A percentile compares a stretch with the other conserved stretches of the same genome.
Conservation (phyloP, 1,284 basidiomycete genomes). For the Cutaneotrichosporon dermatis region DNA sequence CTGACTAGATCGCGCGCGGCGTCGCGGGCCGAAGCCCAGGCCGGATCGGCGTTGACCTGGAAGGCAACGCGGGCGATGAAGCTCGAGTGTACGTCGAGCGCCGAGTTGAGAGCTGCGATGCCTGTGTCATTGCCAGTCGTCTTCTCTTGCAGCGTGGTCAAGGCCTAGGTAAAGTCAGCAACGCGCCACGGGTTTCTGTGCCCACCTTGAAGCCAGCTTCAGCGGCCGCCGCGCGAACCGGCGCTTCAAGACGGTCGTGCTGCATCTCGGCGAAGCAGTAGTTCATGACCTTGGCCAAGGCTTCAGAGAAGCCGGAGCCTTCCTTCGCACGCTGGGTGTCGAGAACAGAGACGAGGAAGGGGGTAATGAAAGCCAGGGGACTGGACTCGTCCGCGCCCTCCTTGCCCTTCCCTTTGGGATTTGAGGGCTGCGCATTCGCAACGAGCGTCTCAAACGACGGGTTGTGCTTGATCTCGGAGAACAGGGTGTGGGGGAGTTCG, state of each 20-base stretch:
- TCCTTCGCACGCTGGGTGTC: conserved; percentile 45
- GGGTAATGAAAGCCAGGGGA: conserved; percentile 32
- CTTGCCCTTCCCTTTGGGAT: conserved; percentile 28
- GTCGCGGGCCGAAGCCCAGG: conserved; percentile 26
- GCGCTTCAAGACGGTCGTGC: conserved; percentile 60
- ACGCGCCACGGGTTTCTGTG: conserved; percentile 31
- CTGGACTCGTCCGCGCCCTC: conserved; percentile 1
- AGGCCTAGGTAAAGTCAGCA: conserved; percentile 17
- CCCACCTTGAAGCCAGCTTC: conserved; percentile 58
- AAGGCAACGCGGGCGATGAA: conserved; percentile 63
- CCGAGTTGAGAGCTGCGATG: conserved; percentile 26
- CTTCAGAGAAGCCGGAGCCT: conserved; percentile 59
- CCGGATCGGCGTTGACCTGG: conserved; percentile 24
- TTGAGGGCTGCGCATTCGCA: conserved; percentile 24
- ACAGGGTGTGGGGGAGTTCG: conserved; percentile 60
- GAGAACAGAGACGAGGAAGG: conserved; percentile 33
- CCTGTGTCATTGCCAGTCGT: conserved; percentile 8
- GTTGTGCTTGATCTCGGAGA: conserved; percentile 79
- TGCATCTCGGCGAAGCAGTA: conserved; percentile 73
- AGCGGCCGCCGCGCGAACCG: conserved; percentile 59
- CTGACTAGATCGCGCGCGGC: conserved; percentile 44
- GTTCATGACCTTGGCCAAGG: conserved; percentile 64
- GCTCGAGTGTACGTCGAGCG: conserved; percentile 44
- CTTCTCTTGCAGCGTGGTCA: conserved; percentile 16
- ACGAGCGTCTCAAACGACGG: conserved; percentile 57